Base-by-base conservation (phyloP, 2,329 filamentous ascomycete species). In the Exophiala spinifera region DNA sequence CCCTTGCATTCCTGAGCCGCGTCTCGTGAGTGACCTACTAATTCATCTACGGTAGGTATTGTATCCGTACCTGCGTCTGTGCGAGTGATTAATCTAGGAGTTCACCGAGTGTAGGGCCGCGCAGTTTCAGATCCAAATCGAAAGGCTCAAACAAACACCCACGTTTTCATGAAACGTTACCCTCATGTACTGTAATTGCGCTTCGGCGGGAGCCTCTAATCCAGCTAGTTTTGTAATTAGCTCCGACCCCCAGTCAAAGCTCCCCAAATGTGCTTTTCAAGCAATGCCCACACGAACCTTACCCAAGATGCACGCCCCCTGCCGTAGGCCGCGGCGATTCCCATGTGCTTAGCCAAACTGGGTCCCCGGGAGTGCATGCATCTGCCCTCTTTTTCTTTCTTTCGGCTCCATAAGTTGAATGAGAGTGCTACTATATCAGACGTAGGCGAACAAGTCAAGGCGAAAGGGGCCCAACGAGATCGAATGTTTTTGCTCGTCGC, bases 161-260 rank as follows among this genome's bases (percentile, higher is more conserved):
- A 57, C 42, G 51, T 51, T 36, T 44, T 34, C 51, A 20, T 55
- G 55, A 57, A 57, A 57, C 55, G 55, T 33, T 31, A 45, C 48
- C 44, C 46, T 23, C 37, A 43, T 42, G 43, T 13, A 31, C 39
- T 33, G 40, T n/a, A n/a, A n/a, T 11, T 46, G 25, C 33, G 45
- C 36, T 28, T 40, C 49, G 36, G 28, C 39, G 40, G 42, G 20
- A 25, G 23, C 42, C 20, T 23, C 36, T 39, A 15, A 19, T 19
- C 17, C 14, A 19, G n/a, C 36, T 39, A 19, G 36, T n/a, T n/a
- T 15, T 4, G 7, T n/a, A n/a, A n/a, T n/a, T n/a, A n/a, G n/a
- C n/a, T n/a, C 5, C 14, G 17, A 39, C 36, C 36, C 17, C n/a
- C 36, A 15, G 36, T 10, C 15, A 39, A 39, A 39, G 4, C 17